phyloP scores from a whole-genome alignment of 2,329 filamentous ascomycete genomes.

The Hawksworthiomyces lignivorus region DNA sequence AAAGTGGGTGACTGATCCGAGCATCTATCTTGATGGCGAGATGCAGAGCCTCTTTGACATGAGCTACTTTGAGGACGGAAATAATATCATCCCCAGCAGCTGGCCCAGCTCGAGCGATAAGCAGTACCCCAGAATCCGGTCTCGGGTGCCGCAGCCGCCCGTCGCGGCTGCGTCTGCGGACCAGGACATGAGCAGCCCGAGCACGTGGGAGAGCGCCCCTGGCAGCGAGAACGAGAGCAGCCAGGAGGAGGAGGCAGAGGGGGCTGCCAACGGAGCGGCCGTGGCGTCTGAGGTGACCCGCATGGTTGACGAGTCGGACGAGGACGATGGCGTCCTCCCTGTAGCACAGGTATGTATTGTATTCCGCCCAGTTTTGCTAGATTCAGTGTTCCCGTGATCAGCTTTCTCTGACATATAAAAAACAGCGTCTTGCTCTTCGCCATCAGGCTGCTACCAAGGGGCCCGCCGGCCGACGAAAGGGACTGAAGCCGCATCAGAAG shows the following conservation, averaged over 20 bases:
- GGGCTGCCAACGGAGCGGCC: too few relatives aligned
- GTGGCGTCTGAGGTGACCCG: conserved; percentile 5
- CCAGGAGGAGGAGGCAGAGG: conserved; percentile 37
- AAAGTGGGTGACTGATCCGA: conserved; percentile 41
- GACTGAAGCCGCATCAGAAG: conserved; percentile 35
- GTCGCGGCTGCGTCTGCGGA: conserved; percentile 29
- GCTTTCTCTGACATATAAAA: background rate
- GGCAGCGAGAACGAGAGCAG: conserved; percentile 43
- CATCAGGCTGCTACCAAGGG: conserved; percentile 14
- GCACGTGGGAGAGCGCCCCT: conserved; percentile 36
- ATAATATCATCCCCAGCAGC: conserved; percentile 59
- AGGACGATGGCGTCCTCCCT: conserved; percentile 7
- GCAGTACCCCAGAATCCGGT: conserved; percentile 44
- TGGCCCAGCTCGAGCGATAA: conserved; percentile 56
- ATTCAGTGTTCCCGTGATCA: conserved; percentile 1
- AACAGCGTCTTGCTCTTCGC: conserved; percentile 13
- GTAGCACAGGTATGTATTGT: background rate
- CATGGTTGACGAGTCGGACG: conserved; percentile 30
- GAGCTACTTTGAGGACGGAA: conserved; percentile 53
- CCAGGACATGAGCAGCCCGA: conserved; percentile 40
- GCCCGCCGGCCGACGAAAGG: conserved; percentile 26
- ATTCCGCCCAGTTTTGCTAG: background rate
- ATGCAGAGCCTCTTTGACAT: conserved; percentile 72
- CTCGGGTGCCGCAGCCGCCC: conserved; percentile 35
- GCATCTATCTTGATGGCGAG: conserved; percentile 50